Conservation (phyloP, 2,329 filamentous ascomycete species). For the Plectosphaerella plurivora region DNA sequence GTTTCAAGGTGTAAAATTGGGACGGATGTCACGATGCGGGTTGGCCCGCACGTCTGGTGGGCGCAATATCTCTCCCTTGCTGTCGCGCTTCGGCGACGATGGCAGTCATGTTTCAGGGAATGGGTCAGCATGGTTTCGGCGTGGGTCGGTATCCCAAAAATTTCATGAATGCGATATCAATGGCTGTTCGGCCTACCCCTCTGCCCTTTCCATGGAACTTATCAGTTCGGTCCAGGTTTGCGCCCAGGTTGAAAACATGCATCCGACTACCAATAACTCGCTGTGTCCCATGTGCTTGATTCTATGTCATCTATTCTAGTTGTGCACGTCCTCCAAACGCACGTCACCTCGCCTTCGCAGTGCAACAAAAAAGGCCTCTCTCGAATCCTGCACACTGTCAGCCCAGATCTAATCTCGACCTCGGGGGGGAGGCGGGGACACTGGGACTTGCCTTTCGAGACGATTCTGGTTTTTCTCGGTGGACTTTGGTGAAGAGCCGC, state of each 20-base stretch:
- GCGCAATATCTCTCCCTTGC: too few relatives aligned
- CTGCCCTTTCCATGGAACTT: not conserved
- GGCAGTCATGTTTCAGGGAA: not conserved
- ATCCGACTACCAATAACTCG: not conserved
- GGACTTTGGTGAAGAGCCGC: conserved; percentile 73
- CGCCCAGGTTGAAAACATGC: not conserved
- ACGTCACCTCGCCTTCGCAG: conserved; percentile 58
- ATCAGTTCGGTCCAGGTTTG: not conserved
- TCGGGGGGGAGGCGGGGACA: too few relatives aligned
- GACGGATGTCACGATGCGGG: conserved; percentile 4
- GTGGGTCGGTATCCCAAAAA: conserved; percentile 40
- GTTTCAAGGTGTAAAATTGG: conserved; percentile 96
- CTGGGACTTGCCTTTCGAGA: conserved; percentile 68
- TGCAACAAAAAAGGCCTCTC: conserved; percentile 82
- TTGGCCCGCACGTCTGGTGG: not conserved
- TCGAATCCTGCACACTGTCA: conserved; percentile 60
- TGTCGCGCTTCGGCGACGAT: too few relatives aligned
- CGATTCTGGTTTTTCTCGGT: conserved; percentile 85
- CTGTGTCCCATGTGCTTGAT: not conserved
- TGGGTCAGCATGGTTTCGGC: conserved; percentile 35
- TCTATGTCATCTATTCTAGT: not conserved
- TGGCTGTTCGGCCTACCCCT: not conserved
- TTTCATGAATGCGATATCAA: not conserved
- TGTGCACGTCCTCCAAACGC: not conserved
- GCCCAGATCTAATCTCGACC: not conserved